Percentiles rank a stretch among this genome's conserved stretches.
Conservation (phyloP, 2,329 filamentous ascomycete genomes). For the Chrysoporthe deuterocubensis region DNA sequence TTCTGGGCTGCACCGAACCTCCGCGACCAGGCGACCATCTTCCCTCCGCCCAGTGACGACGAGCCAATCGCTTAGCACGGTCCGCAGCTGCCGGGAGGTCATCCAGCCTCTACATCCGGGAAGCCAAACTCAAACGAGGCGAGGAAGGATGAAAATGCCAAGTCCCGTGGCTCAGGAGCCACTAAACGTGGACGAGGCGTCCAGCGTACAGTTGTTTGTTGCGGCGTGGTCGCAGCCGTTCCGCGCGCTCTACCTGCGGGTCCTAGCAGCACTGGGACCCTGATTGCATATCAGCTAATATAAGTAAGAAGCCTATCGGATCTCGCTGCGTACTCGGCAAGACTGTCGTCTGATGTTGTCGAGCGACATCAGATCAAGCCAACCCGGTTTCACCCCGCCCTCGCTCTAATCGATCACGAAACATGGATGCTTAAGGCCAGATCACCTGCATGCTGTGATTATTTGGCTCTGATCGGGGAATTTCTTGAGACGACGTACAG, state of each 20-base stretch:
- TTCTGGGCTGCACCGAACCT: not conserved
- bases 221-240: not conserved
- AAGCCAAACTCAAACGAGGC: not conserved
- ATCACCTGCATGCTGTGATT: not conserved
- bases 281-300: not conserved
- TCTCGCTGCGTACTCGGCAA: slow-evolving; percentile 6
- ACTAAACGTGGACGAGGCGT: not conserved
- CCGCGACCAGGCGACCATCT: not conserved
- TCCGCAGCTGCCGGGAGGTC: not conserved
- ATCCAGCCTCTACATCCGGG: not conserved
- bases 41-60: slow-evolving; percentile 8
- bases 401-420: not conserved
- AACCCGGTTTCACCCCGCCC: slow-evolving; percentile 15
- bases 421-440: not conserved
- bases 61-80: slow-evolving; percentile 21
- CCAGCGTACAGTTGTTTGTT: not conserved
- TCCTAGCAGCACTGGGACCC: not conserved
- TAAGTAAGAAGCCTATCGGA: slow-evolving; percentile 26
- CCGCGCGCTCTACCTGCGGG: not conserved
- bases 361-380: slow-evolving; percentile 2
- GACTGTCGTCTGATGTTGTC: not conserved
- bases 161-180: not conserved
- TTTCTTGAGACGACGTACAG: not conserved
- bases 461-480: not conserved
- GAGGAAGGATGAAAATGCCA: not conserved